Percentiles rank a stretch among this genome's conserved stretches.
phyloP scores from a whole-genome alignment of 305 asterid species.

The Stenogyne calaminthoides region DNA sequence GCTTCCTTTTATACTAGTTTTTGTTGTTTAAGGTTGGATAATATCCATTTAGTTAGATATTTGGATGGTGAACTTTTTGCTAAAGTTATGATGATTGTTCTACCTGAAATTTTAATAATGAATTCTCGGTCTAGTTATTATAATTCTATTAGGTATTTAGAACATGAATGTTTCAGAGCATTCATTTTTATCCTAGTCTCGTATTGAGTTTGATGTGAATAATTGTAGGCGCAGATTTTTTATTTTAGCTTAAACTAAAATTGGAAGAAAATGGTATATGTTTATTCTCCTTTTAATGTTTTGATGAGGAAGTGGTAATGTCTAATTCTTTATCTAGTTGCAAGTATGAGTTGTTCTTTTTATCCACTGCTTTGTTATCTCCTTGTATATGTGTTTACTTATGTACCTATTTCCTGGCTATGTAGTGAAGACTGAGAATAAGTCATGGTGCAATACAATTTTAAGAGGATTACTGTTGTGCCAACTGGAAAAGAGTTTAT shows the following conservation, averaged over 20 bases:
- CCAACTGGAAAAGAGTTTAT: conserved; percentile 90
- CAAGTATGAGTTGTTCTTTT: background rate
- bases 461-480: conserved; percentile 87
- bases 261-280: background rate
- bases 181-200: background rate
- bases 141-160: background rate
- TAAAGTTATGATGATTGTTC: background rate
- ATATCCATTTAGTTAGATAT: background rate
- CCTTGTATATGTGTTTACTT: background rate
- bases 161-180: background rate
- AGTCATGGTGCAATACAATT: conserved; percentile 93
- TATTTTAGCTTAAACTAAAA: background rate
- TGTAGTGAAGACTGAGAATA: conserved; percentile 21
- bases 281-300: background rate
- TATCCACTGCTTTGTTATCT: background rate
- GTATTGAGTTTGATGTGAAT: background rate
- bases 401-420: background rate
- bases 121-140: background rate
- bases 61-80: background rate
- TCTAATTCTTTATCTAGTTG: background rate
- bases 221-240: background rate
- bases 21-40: background rate
- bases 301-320: background rate
- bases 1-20: background rate
- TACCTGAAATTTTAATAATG: background rate